phyloP scores from a whole-genome alignment of 768 basidiomycete genomes.

The Myochromella boudieri region DNA sequence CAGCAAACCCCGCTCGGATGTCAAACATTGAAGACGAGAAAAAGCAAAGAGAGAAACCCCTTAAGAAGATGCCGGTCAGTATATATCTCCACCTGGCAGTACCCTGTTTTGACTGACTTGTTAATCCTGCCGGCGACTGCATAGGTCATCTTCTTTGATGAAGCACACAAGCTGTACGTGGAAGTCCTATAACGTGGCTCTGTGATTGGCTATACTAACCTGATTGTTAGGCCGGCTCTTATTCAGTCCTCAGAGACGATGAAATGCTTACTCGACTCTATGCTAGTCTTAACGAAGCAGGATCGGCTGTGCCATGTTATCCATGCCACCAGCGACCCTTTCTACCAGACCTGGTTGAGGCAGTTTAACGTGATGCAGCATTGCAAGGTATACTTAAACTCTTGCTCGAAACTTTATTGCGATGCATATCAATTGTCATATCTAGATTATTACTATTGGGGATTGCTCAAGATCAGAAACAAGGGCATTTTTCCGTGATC shows the following conservation, averaged over 20 bases:
- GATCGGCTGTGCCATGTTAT: conserved; percentile 83
- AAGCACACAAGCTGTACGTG: conserved; percentile 78
- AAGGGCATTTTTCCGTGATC: conserved; percentile 61
- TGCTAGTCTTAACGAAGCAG: conserved; percentile 86
- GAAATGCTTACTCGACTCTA: conserved; percentile 83
- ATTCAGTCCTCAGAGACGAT: conserved; percentile 79
- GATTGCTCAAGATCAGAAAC: conserved; percentile 78
- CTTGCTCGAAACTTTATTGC: neutral
- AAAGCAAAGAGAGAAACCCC: conserved; percentile 32
- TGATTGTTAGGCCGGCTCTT: conserved; percentile 62
- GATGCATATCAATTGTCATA: neutral
- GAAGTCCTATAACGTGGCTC: neutral
- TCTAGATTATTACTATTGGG: conserved; percentile 73
- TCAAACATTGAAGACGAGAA: conserved; percentile 27
- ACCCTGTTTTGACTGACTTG: neutral
- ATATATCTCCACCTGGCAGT: neutral
- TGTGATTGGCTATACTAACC: neutral
- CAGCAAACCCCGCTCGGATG: conserved; percentile 14
- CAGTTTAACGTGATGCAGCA: conserved; percentile 81
- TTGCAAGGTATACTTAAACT: conserved; percentile 56
- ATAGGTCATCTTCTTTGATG: conserved; percentile 75
- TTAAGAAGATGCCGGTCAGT: conserved; percentile 49
- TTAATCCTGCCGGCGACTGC: neutral
- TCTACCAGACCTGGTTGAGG: conserved; percentile 82
- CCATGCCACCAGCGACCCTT: conserved; percentile 81